These are phyloP conservation scores for Fomitopsis pulvina DNA, from an alignment of 768 basidiomycete species.

Conservation along the genomic window DNA sequence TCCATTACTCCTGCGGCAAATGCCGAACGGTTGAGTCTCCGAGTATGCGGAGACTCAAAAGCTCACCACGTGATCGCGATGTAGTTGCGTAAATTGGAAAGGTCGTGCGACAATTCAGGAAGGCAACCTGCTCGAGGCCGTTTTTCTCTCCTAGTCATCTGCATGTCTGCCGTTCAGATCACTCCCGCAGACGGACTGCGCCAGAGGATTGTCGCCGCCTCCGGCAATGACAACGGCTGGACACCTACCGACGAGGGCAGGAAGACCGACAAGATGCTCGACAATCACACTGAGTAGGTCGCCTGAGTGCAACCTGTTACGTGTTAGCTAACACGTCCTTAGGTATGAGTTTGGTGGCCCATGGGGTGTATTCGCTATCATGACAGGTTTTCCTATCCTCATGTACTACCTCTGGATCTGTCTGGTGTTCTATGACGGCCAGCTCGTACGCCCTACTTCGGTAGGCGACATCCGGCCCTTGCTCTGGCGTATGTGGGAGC, in stretches of 20 bases:
- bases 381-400: slow-evolving; percentile 86
- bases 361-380: slow-evolving; percentile 85
- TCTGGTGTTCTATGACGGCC: slow-evolving; percentile 92
- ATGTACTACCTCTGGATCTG: slow-evolving; percentile 99
- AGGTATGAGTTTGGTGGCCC: slow-evolving; percentile 98
- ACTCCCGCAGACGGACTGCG: slow-evolving; percentile 7
- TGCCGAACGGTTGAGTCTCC: too few species aligned
- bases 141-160: not conserved
- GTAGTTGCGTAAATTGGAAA: not conserved
- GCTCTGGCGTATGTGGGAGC: slow-evolving; percentile 76
- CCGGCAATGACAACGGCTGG: slow-evolving; percentile 13
- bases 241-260: slow-evolving; percentile 59
- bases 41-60: slow-evolving; percentile 3
- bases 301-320: not conserved
- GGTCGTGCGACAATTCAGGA: not conserved
- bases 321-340: not conserved
- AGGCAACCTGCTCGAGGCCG: not conserved
- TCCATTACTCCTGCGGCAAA: too few species aligned
- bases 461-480: slow-evolving; percentile 71
- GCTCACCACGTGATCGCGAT: not conserved
- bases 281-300: slow-evolving; percentile 35
- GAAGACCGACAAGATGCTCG: slow-evolving; percentile 63
- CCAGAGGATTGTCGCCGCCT: slow-evolving; percentile 9
- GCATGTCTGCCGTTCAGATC: slow-evolving; percentile 10
- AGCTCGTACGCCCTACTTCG: slow-evolving; percentile 62